Conservation (phyloP, 768 basidiomycete species). For the Auriscalpium microsporum region DNA sequence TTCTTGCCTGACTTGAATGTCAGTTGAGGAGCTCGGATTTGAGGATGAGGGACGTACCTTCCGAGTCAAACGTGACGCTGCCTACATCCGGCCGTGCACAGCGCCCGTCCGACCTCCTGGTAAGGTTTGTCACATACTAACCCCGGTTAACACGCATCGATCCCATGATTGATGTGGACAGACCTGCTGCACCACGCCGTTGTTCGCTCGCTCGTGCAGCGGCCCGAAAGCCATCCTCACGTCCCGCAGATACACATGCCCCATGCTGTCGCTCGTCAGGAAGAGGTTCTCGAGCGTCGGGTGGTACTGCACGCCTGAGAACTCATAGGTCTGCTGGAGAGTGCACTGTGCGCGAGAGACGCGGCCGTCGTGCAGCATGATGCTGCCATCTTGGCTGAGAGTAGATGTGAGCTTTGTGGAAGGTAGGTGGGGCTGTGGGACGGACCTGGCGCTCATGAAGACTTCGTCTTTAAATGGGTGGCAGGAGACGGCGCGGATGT, state of each 20-base stretch:
- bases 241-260: conserved; percentile 61
- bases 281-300: conserved; percentile 64
- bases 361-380: conserved; percentile 56
- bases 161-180: conserved; percentile 1
- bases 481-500: conserved; percentile 53
- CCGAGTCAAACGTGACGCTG: conserved; percentile 58
- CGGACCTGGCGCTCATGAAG: conserved; percentile 61
- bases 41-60: conserved; percentile 36
- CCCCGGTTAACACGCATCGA: too few relatives aligned
- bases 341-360: conserved; percentile 38
- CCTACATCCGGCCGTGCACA: conserved; percentile 59
- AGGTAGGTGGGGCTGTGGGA: not conserved
- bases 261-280: conserved; percentile 50
- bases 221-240: conserved; percentile 67
- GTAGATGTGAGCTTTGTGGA: not conserved
- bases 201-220: conserved; percentile 29
- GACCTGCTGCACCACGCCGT: conserved; percentile 52
- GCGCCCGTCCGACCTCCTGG: conserved; percentile 29
- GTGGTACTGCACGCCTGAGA: conserved; percentile 60
- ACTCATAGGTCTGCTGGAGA: conserved; percentile 45
- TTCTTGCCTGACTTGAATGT: conserved; percentile 38
- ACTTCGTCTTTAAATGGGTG: conserved; percentile 63
- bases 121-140: conserved; percentile 39
- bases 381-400: conserved; percentile 60
- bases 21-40: not conserved